Evolutionary conservation across 2,329 filamentous ascomycete genomes (phyloP), one percentile per base, ranked within the genome.

Genomic region (Diplodia corticola): DNA sequence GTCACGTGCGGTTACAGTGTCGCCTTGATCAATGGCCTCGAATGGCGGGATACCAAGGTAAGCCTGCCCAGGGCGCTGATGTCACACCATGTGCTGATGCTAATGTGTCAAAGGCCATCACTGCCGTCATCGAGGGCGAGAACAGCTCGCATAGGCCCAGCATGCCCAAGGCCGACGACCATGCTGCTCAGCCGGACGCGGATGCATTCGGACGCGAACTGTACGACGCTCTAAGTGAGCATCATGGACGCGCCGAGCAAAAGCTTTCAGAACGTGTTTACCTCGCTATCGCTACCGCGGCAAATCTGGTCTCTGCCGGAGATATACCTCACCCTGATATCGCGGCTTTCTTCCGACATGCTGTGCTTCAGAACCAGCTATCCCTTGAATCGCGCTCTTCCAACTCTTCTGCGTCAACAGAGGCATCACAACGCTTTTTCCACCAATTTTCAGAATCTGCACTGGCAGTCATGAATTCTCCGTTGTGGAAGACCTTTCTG

Each of bases 31-130:
- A 88, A 91, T 67, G 84, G 82, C 37, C 73, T 91, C 12, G 84
- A 88, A 61, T 89, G 86, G 70, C 78, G 80, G 57, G 89, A 90
- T 71, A 89, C 87, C 1, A 90, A 90, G 75, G 85, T 86, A 70
- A 67, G 46, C 20, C 15, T 20, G 13, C n/a, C 6, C 33, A 5
- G 12, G 12, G 35, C 35, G 35, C 35, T 37, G 35, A 15, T 44
- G 10, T 44, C 40, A 20, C 40, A 44, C 5, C 7, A 44, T 7
- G 0, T 44, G 6, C n/a, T 17, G 10, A 60, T 20, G 10, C 55
- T 60, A 13, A 60, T 35, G 9, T 48, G 9, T 13, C 20, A 9
- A 20, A 60, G 55, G 59, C 15, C 15, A 50, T 59, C 20, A 37
- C 53, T 3, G 51, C 40, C 7, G 17, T 59, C 28, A 46, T 65